phyloP scores from a whole-genome alignment of 2,329 filamentous ascomycete species.

The Curvularia sp. region DNA sequence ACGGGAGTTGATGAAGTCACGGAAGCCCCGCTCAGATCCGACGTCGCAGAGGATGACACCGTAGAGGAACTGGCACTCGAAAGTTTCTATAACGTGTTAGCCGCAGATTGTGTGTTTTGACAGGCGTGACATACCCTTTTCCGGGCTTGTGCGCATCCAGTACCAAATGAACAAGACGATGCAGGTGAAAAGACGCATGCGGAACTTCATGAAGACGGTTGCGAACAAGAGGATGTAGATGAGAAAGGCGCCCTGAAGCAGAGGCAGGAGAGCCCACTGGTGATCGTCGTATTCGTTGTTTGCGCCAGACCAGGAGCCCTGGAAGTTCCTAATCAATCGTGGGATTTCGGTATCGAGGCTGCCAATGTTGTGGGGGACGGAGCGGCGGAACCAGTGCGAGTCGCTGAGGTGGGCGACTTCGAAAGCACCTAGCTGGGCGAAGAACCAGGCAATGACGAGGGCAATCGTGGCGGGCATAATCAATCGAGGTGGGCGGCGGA shows the following conservation, averaged over 20 bases:
- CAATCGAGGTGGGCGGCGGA: constrained; percentile 60
- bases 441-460: constrained; percentile 58
- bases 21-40: constrained; percentile 56
- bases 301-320: constrained; percentile 59
- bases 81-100: constrained; percentile 55
- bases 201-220: constrained; percentile 58
- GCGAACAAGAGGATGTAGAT: constrained; percentile 59
- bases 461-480: constrained; percentile 62
- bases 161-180: constrained; percentile 58
- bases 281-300: constrained; percentile 62
- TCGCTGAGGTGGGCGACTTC: constrained; percentile 57
- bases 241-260: constrained; percentile 59
- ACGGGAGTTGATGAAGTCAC: constrained; percentile 52
- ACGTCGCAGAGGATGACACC: constrained; percentile 62
- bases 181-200: constrained; percentile 56
- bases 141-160: constrained; percentile 54
- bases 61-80: constrained; percentile 60
- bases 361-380: constrained; percentile 55
- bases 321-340: constrained; percentile 55
- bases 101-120: neutral
- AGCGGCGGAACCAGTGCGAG: constrained; percentile 60
- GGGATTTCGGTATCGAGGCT: constrained; percentile 55
- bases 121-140: constrained; percentile 52
- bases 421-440: constrained; percentile 60
- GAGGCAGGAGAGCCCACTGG: constrained; percentile 61